These are phyloP conservation scores for Suhomyces bribrorum DNA, from an alignment of 1,139 yeast genomes.

Conservation along the genomic window DNA sequence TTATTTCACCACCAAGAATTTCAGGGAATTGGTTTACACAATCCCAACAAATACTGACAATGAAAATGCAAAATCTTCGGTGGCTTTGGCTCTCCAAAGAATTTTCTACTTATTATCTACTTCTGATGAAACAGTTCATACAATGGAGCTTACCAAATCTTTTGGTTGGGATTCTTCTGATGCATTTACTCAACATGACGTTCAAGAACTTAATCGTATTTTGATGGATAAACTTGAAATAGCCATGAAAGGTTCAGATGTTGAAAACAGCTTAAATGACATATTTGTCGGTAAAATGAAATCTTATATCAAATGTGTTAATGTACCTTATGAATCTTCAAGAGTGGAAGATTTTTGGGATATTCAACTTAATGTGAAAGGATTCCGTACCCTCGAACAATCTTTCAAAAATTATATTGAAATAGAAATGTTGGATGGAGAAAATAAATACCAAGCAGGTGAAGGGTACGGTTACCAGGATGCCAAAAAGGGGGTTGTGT, in stretches of 20 bases:
- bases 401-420: conserved; percentile 87
- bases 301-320: conserved; percentile 86
- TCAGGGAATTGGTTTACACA: conserved; percentile 82
- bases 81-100: conserved; percentile 83
- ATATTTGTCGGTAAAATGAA: conserved; percentile 97
- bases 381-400: conserved; percentile 66
- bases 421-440: conserved; percentile 88
- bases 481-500: conserved; percentile 95
- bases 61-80: conserved; percentile 35
- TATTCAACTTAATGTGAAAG: conserved; percentile 90
- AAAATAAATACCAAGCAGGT: conserved; percentile 92
- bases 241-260: conserved; percentile 86
- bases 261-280: conserved; percentile 76
- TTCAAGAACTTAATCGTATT: conserved; percentile 92
- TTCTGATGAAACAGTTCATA: conserved; percentile 75
- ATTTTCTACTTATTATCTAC: conserved; percentile 78
- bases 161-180: conserved; percentile 98
- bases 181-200: conserved; percentile 97
- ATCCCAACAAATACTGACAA: conserved; percentile 61
- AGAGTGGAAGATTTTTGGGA: conserved; percentile 97
- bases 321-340: conserved; percentile 94
- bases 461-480: conserved; percentile 86
- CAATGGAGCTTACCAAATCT: conserved; percentile 81
- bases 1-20: conserved; percentile 78
- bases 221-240: conserved; percentile 92